Percentiles rank a stretch among this genome's conserved stretches.
These are phyloP conservation scores for Penicillium sp. DNA, from an alignment of 2,329 filamentous ascomycete genomes.

Conservation along the genomic window DNA sequence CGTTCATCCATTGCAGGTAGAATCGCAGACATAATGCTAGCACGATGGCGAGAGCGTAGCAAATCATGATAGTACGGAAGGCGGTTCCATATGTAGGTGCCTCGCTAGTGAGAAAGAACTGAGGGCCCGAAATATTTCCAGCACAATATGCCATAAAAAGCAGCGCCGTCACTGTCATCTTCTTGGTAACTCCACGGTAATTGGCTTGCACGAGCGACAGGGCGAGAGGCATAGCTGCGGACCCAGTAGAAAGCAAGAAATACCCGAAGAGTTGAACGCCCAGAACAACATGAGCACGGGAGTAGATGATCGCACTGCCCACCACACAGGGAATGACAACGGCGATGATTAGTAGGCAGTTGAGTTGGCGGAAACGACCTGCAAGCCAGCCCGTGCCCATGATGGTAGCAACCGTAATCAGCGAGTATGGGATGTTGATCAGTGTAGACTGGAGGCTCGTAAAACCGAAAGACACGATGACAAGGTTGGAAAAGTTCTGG, in stretches of 20 bases:
- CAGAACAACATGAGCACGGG: slow-evolving; percentile 38
- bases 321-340: slow-evolving; percentile 55
- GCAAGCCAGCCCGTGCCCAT: slow-evolving; percentile 53
- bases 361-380: slow-evolving; percentile 52
- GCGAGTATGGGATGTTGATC: slow-evolving; percentile 61
- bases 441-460: slow-evolving; percentile 32
- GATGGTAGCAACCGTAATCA: slow-evolving; percentile 53
- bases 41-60: slow-evolving; percentile 54
- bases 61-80: slow-evolving; percentile 58
- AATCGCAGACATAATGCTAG: slow-evolving; percentile 48
- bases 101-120: slow-evolving; percentile 55
- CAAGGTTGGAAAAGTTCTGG: slow-evolving; percentile 49
- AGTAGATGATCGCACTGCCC: slow-evolving; percentile 57
- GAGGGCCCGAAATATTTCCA: slow-evolving; percentile 59
- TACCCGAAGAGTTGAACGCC: slow-evolving; percentile 58
- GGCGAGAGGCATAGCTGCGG: slow-evolving; percentile 56
- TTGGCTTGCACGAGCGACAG: slow-evolving; percentile 59
- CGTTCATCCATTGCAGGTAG: slow-evolving; percentile 53
- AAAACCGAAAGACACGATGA: slow-evolving; percentile 22
- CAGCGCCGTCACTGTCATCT: slow-evolving; percentile 60
- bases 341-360: slow-evolving; percentile 54
- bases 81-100: slow-evolving; percentile 56
- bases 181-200: slow-evolving; percentile 60
- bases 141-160: slow-evolving; percentile 58
- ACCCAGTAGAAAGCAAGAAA: slow-evolving; percentile 57